phyloP scores from a whole-genome alignment of 1,139 yeast species.

The Meyerozyma elateridarum region DNA sequence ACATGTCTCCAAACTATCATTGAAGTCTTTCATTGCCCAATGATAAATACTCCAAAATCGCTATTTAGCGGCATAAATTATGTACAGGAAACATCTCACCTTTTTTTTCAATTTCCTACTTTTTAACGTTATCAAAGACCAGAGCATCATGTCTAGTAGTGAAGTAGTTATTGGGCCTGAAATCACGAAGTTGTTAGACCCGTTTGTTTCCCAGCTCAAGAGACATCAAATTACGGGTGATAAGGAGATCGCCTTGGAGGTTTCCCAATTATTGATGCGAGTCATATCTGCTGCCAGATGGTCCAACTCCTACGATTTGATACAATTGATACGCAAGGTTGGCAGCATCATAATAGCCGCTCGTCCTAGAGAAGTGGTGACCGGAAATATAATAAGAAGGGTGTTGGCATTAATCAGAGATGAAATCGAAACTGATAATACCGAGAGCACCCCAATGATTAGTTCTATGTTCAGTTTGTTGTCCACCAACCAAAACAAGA shows the following conservation, averaged over 20 bases:
- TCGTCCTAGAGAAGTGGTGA: conserved; percentile 74
- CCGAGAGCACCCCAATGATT: conserved; percentile 52
- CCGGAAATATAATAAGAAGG: conserved; percentile 89
- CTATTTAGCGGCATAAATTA: neutral
- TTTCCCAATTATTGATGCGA: conserved; percentile 82
- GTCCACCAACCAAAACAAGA: conserved; percentile 43
- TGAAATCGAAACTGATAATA: conserved; percentile 59
- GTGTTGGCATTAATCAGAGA: conserved; percentile 86
- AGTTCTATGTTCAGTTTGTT: conserved; percentile 86
- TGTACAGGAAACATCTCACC: too few species aligned
- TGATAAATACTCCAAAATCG: neutral
- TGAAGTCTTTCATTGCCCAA: conserved; percentile 12
- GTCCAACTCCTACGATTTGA: conserved; percentile 70
- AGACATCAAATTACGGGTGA: conserved; percentile 75
- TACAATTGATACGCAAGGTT: conserved; percentile 61
- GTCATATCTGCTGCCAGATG: conserved; percentile 89
- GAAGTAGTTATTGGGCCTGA: neutral
- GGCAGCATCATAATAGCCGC: conserved; percentile 59
- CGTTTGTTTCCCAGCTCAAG: conserved; percentile 37
- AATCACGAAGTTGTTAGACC: conserved; percentile 1
- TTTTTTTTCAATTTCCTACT: neutral
- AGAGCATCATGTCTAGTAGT: neutral
- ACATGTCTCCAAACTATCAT: conserved; percentile 24
- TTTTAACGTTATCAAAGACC: neutral
- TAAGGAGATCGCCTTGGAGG: conserved; percentile 74